Percentiles rank a stretch among this genome's conserved stretches.
phyloP scores from a whole-genome alignment of 257 asterid species.

The Petrea volubilis region DNA sequence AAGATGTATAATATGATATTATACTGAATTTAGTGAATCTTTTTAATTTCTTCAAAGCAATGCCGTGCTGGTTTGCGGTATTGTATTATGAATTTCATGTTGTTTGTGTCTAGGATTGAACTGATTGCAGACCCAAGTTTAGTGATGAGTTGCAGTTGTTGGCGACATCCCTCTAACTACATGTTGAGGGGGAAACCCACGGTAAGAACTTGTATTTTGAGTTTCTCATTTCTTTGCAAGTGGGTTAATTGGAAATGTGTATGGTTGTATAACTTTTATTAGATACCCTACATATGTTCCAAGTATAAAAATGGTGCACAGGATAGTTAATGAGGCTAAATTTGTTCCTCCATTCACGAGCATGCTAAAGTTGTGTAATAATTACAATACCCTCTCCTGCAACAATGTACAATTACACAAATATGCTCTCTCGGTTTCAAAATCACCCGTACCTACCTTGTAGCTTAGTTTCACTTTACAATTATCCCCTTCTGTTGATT shows the following conservation, averaged over 20 bases:
- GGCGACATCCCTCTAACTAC: not conserved
- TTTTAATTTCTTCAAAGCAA: not conserved
- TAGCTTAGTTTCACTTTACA: too few species aligned
- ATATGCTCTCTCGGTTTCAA: too few species aligned
- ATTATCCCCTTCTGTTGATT: too few species aligned
- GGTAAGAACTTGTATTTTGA: conserved; percentile 15
- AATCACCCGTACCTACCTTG: too few species aligned
- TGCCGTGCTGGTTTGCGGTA: not conserved
- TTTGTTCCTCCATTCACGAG: conserved; percentile 9
- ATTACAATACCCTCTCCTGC: too few species aligned
- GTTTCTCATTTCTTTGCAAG: not conserved
- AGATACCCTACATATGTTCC: not conserved
- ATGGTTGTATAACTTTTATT: not conserved
- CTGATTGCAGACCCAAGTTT: not conserved
- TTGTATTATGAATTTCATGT: not conserved
- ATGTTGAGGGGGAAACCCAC: not conserved
- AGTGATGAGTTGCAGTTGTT: not conserved
- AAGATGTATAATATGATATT: not conserved
- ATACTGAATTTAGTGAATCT: not conserved
- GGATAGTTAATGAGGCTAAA: not conserved
- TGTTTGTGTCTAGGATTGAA: not conserved
- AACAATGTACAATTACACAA: too few species aligned
- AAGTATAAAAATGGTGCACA: not conserved
- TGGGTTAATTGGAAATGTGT: not conserved
- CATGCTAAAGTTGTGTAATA: too few species aligned